Conservation (phyloP, 192 early-diverging fungal species). For the Coemansia sp. region DNA sequence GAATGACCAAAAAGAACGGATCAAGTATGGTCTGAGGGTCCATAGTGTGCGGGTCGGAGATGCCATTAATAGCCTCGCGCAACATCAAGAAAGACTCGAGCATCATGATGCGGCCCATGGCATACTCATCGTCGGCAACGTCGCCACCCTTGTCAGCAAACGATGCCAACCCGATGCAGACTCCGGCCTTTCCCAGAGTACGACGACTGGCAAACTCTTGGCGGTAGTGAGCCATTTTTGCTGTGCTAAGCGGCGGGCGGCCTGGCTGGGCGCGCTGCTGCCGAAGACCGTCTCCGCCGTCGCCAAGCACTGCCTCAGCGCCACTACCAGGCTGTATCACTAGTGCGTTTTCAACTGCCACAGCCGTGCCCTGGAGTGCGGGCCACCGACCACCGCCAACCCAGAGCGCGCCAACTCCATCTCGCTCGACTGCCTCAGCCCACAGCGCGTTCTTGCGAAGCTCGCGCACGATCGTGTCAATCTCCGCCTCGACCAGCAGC, state of each 20-base stretch:
- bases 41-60: constrained; percentile 57
- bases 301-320: not conserved
- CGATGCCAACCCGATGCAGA: constrained; percentile 40
- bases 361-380: constrained; percentile 3
- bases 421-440: constrained; percentile 42
- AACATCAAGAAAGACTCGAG: constrained; percentile 43
- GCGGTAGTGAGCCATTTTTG: constrained; percentile 20
- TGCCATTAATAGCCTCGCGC: constrained; percentile 43
- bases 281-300: not conserved
- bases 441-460: constrained; percentile 50
- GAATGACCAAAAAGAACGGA: constrained; percentile 91
- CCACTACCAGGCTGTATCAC: not conserved
- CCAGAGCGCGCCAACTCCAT: constrained; percentile 50
- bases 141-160: constrained; percentile 38
- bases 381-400: constrained; percentile 51
- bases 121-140: constrained; percentile 21
- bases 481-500: constrained; percentile 46
- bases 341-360: not conserved
- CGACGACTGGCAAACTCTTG: constrained; percentile 35
- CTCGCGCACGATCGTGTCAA: constrained; percentile 51
- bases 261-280: not conserved
- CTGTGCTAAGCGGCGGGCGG: not conserved
- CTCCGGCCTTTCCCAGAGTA: constrained; percentile 43
- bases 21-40: constrained; percentile 72
- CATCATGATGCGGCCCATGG: constrained; percentile 26